Evolutionary conservation across 2,329 filamentous ascomycete genomes (phyloP).

Genomic region (Fusarium incarnatum): DNA sequence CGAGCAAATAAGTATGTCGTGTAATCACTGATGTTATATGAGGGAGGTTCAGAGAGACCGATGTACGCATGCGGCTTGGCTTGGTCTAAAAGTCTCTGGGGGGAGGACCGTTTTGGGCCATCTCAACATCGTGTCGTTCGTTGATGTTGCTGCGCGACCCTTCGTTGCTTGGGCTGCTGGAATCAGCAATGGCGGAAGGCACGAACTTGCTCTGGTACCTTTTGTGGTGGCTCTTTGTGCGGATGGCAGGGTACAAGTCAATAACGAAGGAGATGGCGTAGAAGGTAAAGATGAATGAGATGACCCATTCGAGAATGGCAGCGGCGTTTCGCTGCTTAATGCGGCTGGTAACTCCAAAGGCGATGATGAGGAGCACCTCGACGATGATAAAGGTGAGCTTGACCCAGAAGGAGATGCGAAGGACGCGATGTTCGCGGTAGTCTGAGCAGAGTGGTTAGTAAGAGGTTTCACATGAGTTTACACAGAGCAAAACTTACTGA

Average conservation of each 20-base stretch:
- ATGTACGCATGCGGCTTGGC: neutral
- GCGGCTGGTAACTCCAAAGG: slow-evolving; percentile 72
- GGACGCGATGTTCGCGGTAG: slow-evolving; percentile 78
- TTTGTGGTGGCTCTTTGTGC: slow-evolving; percentile 59
- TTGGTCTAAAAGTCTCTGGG: slow-evolving; percentile 28
- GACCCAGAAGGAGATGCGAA: slow-evolving; percentile 85
- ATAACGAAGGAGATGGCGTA: slow-evolving; percentile 89
- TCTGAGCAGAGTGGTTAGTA: slow-evolving; percentile 54
- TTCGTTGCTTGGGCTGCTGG: slow-evolving; percentile 26
- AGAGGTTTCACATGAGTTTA: neutral
- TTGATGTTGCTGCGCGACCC: slow-evolving; percentile 23
- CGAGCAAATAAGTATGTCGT: neutral
- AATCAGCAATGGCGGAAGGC: slow-evolving; percentile 32
- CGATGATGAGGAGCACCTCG: slow-evolving; percentile 78
- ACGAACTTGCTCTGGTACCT: slow-evolving; percentile 50
- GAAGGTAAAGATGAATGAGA: slow-evolving; percentile 87
- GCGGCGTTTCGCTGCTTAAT: slow-evolving; percentile 69
- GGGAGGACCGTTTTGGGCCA: slow-evolving; percentile 26
- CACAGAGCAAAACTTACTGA: slow-evolving; percentile 60
- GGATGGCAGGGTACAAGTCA: slow-evolving; percentile 84
- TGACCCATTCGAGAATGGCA: slow-evolving; percentile 82
- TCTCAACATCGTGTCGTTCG: slow-evolving; percentile 28
- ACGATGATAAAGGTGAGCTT: slow-evolving; percentile 87
- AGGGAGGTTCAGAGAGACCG: neutral
- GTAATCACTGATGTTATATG: neutral